Evolutionary conservation across 345 rosid genomes (phyloP), one percentile per base, ranked within the genome.

Genomic region (Pseudoturritis turrita): DNA sequence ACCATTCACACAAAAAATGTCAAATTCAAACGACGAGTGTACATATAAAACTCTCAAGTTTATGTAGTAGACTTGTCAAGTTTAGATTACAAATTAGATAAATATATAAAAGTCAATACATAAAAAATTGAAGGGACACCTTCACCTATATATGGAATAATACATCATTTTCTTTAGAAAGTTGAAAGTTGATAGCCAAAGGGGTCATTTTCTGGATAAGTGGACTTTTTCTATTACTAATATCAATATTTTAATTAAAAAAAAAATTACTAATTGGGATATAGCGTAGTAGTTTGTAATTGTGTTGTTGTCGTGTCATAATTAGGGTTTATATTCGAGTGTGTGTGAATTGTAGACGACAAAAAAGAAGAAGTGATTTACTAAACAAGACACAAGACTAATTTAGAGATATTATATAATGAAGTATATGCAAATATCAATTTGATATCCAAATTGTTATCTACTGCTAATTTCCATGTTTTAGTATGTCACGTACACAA

Each of bases 11-110:
- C 26, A n/a, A 62, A 11, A 15, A 43, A 35, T 65, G n/a, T 67
- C 41, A 67, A 52, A 67, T 53, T 15, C 10, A 40, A 53, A 37
- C 53, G 62, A 67, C 1, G 51, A 67, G 52, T 53, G 62, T 40
- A 5, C 21, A 26, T 7, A 18, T 26, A 4, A 29, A 67, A 67
- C 61, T 53, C 62, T 53, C 6, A 4, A 25, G 39, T 52, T 52
- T 66, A 26, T 25, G 60, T 15, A 25, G 28, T 25, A 39, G 5
- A 65, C 39, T 51, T 25, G 61, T 39, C 39, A 41, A 37, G n/a
- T 66, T 52, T 12, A 18, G 13, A 25, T 52, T 51, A 39, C 50
- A 15, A 25, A 65, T 50, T 50, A 50, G 6, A 36, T 50, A 51
- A 10, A 23, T 21, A 31, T 33, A 35, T 6, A 31, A 47, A 63